Conservation (phyloP, 108 stramenopile species). For the Discostella pseudostelligera region DNA sequence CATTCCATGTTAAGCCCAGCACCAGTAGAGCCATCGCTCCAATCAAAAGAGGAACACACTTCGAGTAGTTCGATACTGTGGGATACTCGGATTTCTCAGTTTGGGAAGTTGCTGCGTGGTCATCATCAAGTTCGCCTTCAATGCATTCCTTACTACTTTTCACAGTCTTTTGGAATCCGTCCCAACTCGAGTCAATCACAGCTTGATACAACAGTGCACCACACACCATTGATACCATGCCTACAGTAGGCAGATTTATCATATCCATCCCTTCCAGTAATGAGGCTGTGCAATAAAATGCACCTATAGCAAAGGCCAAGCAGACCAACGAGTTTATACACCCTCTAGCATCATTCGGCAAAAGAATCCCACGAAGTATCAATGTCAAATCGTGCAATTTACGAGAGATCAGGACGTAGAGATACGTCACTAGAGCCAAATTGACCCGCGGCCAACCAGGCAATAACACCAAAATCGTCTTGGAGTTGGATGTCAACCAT, state of each 20-base stretch:
- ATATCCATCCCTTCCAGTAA: conserved; percentile 43
- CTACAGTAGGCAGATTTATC: conserved; percentile 39
- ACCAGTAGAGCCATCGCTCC: conserved; percentile 50
- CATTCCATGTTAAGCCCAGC: conserved; percentile 60
- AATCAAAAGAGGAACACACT: conserved; percentile 33
- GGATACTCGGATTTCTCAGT: conserved; percentile 14
- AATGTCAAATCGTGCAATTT: conserved; percentile 66
- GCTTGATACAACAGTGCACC: conserved; percentile 57
- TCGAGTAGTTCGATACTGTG: conserved; percentile 23
- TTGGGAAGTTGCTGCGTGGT: conserved; percentile 11
- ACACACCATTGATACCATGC: conserved; percentile 45
- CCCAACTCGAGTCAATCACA: conserved; percentile 55
- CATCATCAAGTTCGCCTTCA: conserved; percentile 19
- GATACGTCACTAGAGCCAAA: conserved; percentile 64
- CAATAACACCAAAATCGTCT: conserved; percentile 70
- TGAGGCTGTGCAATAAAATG: conserved; percentile 51
- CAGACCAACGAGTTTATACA: conserved; percentile 56
- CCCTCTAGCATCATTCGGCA: conserved; percentile 60
- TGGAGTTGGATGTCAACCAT: conserved; percentile 90
- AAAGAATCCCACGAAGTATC: conserved; percentile 66
- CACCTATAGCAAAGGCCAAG: conserved; percentile 38
- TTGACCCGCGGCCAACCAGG: conserved; percentile 84
- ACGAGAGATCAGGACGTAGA: conserved; percentile 64
- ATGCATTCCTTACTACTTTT: conserved; percentile 11
- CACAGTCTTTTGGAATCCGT: conserved; percentile 22